Conservation (phyloP, 495 filamentous ascomycete genomes). For the Daldinia bambusicola region DNA sequence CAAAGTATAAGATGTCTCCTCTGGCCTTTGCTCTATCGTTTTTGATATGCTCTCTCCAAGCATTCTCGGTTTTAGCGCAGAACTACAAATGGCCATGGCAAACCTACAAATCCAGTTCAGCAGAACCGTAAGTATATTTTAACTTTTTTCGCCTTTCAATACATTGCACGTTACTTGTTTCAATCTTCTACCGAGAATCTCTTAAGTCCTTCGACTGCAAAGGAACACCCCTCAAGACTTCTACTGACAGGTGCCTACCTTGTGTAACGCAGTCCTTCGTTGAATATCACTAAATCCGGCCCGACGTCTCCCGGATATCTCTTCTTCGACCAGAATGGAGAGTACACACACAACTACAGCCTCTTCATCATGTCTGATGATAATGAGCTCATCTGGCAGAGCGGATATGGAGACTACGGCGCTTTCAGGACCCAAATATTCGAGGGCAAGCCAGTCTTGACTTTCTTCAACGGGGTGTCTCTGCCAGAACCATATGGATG, state of each 20-base stretch:
- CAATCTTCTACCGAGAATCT: not conserved
- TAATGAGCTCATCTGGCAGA: conserved; percentile 40
- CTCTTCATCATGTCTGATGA: conserved; percentile 40
- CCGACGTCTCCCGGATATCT: conserved; percentile 35
- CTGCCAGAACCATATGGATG: conserved; percentile 50
- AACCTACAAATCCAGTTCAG: conserved; percentile 29
- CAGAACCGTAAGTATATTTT: conserved; percentile 27
- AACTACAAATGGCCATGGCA: conserved; percentile 37
- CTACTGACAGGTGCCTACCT: not conserved
- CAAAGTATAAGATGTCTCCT: conserved; percentile 14
- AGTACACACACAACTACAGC: conserved; percentile 30
- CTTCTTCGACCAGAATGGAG: conserved; percentile 39
- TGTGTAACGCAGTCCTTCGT: not conserved
- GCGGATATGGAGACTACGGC: conserved; percentile 20
- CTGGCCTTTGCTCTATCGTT: not conserved
- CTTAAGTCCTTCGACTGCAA: not conserved
- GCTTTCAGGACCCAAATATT: conserved; percentile 51
- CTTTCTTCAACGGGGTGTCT: conserved; percentile 62
- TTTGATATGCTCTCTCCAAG: conserved; percentile 11
- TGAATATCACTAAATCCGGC: conserved; percentile 31
- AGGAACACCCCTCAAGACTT: too few species aligned
- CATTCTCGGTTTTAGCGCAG: conserved; percentile 15
- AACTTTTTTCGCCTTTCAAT: not conserved
- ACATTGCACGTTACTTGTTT: not conserved
- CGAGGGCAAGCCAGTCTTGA: conserved; percentile 54